These are phyloP conservation scores for Solanum medicagineum DNA, from an alignment of 257 asterid genomes.

Conservation along the genomic window DNA sequence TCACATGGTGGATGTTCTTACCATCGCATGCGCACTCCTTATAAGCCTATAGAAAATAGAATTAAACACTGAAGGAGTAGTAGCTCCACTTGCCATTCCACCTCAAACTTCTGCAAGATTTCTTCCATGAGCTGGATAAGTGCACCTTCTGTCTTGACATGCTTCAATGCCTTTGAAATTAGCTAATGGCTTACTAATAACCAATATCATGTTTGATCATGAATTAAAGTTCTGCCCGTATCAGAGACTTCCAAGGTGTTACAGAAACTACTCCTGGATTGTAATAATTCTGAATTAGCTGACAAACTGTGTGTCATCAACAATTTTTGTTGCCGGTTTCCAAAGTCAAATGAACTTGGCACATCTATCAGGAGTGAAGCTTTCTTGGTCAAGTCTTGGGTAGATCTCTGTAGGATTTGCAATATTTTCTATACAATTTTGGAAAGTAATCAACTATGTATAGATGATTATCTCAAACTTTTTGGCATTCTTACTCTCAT, in stretches of 20 bases:
- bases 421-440: background rate
- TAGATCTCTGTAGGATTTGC: background rate
- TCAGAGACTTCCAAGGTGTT: background rate
- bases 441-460: background rate
- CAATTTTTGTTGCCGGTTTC: background rate
- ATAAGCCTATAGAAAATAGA: background rate
- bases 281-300: background rate
- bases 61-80: background rate
- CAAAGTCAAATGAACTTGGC: background rate
- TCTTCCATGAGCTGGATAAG: background rate
- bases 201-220: background rate
- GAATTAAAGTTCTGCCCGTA: background rate
- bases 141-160: background rate
- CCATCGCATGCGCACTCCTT: background rate
- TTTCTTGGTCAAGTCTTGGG: background rate
- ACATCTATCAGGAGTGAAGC: background rate
- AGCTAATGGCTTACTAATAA: background rate
- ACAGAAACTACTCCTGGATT: background rate
- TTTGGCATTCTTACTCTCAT: no score
- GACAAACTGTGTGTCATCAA: background rate
- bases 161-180: background rate
- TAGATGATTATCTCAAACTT: background rate
- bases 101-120: background rate
- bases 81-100: background rate
- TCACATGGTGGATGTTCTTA: background rate